These are phyloP conservation scores for Grosmannia penicillata DNA, from an alignment of 2,329 filamentous ascomycete genomes.

Conservation along the genomic window DNA sequence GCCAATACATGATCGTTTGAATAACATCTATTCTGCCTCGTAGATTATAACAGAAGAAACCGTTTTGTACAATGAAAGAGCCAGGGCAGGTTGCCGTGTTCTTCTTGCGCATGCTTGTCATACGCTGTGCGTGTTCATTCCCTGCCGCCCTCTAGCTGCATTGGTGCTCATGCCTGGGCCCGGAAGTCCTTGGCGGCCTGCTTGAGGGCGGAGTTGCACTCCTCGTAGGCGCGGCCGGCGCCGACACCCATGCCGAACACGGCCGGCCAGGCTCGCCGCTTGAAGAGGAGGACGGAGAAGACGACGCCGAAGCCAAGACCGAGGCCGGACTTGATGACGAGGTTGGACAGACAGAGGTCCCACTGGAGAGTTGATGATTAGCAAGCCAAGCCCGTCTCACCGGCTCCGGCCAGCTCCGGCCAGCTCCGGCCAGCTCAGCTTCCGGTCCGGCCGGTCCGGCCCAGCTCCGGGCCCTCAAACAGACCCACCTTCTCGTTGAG, in stretches of 20 bases:
- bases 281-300: constrained; percentile 96
- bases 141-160: not conserved
- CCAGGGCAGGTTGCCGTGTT: not conserved
- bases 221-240: constrained; percentile 91
- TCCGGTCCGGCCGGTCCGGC: too few relatives aligned
- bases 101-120: too few relatives aligned
- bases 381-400: too few relatives aligned
- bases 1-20: not conserved
- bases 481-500: constrained; percentile 88
- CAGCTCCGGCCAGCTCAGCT: too few relatives aligned
- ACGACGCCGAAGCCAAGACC: constrained; percentile 95
- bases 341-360: constrained; percentile 95
- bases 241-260: constrained; percentile 90
- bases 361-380: constrained; percentile 42
- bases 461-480: not conserved
- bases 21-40: not conserved
- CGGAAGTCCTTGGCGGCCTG: constrained; percentile 43
- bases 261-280: constrained; percentile 95
- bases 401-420: too few relatives aligned
- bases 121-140: not conserved
- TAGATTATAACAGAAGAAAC: constrained; percentile 1
- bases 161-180: constrained; percentile 27
- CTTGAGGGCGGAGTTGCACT: constrained; percentile 76
- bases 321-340: constrained; percentile 91
- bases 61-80: constrained; percentile 3